phyloP scores from a whole-genome alignment of 768 basidiomycete species.

The Leccinum ochraceum region DNA sequence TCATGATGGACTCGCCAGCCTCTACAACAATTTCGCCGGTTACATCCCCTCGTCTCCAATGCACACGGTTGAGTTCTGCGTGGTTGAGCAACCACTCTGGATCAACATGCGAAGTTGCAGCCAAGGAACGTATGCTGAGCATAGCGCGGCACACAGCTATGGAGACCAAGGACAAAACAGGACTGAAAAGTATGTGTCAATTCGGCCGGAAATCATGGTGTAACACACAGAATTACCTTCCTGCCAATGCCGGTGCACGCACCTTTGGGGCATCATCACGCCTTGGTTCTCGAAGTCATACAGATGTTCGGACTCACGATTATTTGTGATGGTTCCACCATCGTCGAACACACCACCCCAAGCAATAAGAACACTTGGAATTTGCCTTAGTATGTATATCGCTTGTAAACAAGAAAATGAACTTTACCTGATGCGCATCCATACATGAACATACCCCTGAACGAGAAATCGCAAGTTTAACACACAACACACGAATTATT shows the following conservation, averaged over 20 bases:
- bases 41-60: slow-evolving; percentile 9
- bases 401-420: background rate
- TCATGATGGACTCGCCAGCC: background rate
- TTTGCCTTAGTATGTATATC: background rate
- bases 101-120: slow-evolving; percentile 40
- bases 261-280: background rate
- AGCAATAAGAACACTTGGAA: slow-evolving; percentile 4
- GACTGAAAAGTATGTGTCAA: slow-evolving; percentile 5
- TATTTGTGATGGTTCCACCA: slow-evolving; percentile 13
- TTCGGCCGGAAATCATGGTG: background rate
- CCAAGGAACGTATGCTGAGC: slow-evolving; percentile 44
- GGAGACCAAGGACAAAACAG: slow-evolving; percentile 4
- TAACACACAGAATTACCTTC: slow-evolving; percentile 1
- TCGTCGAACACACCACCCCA: slow-evolving; percentile 6
- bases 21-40: slow-evolving; percentile 13
- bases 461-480: background rate
- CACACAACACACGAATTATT: background rate
- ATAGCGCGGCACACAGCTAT: slow-evolving; percentile 39
- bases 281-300: background rate
- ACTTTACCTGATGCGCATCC: slow-evolving; percentile 6
- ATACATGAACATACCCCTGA: slow-evolving; percentile 18
- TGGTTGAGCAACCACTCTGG: slow-evolving; percentile 45
- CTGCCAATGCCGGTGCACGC: slow-evolving; percentile 1
- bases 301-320: background rate
- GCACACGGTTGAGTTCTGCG: slow-evolving; percentile 44